Conservation (phyloP, 768 basidiomycete species). For the Boletus vermiculosoides region DNA sequence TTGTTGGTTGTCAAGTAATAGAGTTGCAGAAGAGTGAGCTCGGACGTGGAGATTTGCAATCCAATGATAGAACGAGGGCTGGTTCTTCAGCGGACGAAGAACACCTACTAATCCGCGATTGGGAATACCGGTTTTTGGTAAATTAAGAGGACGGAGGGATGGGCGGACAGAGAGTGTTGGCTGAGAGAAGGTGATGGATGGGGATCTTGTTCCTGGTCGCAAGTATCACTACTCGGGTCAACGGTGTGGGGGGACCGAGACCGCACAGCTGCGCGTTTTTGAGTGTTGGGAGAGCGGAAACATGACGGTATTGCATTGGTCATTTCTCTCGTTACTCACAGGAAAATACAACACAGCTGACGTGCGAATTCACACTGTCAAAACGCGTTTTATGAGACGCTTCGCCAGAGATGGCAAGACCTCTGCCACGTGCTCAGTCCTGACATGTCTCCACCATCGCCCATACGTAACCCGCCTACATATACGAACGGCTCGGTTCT, state of each 20-base stretch:
- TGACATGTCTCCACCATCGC: not conserved
- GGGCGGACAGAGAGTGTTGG: conserved; percentile 5
- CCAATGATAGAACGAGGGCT: conserved; percentile 18
- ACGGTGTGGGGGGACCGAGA: not conserved
- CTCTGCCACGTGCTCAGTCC: conserved; percentile 26
- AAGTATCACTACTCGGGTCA: not conserved
- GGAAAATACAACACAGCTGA: conserved; percentile 23
- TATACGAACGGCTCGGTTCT: not conserved
- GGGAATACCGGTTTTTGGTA: conserved; percentile 19
- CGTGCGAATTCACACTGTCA: conserved; percentile 31
- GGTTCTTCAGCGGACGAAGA: conserved; percentile 23
- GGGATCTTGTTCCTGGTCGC: conserved; percentile 16
- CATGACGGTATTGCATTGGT: conserved; percentile 26
- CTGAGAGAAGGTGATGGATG: conserved; percentile 13
- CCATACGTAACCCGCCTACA: not conserved
- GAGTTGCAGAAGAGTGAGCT: conserved; percentile 20
- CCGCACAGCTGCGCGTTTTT: conserved; percentile 21
- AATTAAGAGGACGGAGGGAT: conserved; percentile 8
- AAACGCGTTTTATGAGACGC: conserved; percentile 16
- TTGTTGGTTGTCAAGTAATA: conserved; percentile 34
- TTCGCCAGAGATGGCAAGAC: conserved; percentile 1
- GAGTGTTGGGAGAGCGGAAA: conserved; percentile 13
- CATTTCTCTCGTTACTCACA: conserved; percentile 30
- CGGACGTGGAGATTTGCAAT: conserved; percentile 32
- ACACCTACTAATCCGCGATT: conserved; percentile 9